Base-by-base conservation (phyloP, 768 basidiomycete genomes). In the Rhodotorula babjevae region DNA sequence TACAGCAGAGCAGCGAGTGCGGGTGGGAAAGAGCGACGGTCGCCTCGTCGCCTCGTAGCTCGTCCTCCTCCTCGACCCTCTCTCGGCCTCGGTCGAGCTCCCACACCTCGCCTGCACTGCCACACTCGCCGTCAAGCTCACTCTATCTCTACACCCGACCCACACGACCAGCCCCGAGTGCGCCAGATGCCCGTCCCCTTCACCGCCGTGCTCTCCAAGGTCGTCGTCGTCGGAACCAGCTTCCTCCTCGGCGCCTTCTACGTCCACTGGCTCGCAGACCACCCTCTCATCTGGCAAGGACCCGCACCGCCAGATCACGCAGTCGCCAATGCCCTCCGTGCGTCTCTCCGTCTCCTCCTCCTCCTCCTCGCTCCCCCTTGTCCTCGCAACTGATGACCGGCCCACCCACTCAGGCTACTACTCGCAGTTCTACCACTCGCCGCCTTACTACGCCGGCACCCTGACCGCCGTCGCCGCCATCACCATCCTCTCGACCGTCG, bases 171-270 rank as follows among this genome's bases (percentile, higher is more conserved):
- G n/a, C n/a, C n/a, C n/a, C n/a, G n/a, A n/a, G n/a, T n/a, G n/a
- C n/a, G n/a, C n/a, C n/a, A n/a, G n/a, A 21, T 31, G 19, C 3
- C 49, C 6, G 23, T 44, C 23, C 59, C 55, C 5, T 5, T 52
- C 23, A 52, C 36, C 23, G 55, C 36, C 31, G 3, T 47, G 4
- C 57, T 63, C 31, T 61, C 59, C 59, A 68, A 73, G 58, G 66
- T 58, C 53, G 57, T 74, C 65, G 58, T 71, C 44, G 44, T 68
- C 61, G 19, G 65, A 7, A 58, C 66, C 31, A 4, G 58, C 1
- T 8, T 67, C 40, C 60, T 75, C 46, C 61, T 75, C 31, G 74
- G 74, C 16, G 60, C 63, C 19, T 71, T 68, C 69, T 71, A 52
- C 63, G 53, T 59, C 8, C 63, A 71, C 50, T 75, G 74, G 74